Evolutionary conservation across 768 basidiomycete genomes (phyloP).

Genomic region (Leccinum sublutescens): DNA sequence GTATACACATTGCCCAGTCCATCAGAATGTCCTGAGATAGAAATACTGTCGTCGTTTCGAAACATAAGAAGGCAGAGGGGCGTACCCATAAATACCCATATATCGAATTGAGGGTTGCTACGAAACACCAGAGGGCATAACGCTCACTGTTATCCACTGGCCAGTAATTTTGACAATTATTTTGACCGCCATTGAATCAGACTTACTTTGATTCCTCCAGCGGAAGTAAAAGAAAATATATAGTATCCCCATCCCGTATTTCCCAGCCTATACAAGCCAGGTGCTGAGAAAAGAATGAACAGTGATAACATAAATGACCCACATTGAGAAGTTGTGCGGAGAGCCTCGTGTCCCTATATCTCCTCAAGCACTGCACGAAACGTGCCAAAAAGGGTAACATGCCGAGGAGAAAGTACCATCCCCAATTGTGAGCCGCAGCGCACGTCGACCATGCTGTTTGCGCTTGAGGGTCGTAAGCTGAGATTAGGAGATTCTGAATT

Average conservation of each 20-base stretch:
- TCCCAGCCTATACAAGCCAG: constrained; percentile 62
- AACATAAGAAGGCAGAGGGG: background rate
- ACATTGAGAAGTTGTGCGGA: constrained; percentile 88
- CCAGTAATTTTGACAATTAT: background rate
- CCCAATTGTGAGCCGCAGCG: constrained; percentile 54
- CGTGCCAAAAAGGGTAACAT: constrained; percentile 73
- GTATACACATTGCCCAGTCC: constrained; percentile 86
- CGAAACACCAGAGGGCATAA: constrained; percentile 70
- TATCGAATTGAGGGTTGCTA: constrained; percentile 56
- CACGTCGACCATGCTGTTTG: constrained; percentile 44
- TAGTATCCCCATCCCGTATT: constrained; percentile 70
- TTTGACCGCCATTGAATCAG: background rate
- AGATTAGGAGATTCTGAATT: background rate
- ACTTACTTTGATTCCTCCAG: constrained; percentile 69
- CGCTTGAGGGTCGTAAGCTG: constrained; percentile 34
- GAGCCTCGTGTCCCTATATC: constrained; percentile 76
- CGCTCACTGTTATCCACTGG: constrained; percentile 39
- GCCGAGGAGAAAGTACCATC: constrained; percentile 54
- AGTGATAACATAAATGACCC: constrained; percentile 20
- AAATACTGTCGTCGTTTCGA: background rate
- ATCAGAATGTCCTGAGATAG: constrained; percentile 71
- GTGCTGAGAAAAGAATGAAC: background rate
- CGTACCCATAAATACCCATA: constrained; percentile 83
- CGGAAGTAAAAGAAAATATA: constrained; percentile 66
- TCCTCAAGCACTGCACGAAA: constrained; percentile 81